These are phyloP conservation scores for Suillus discolor DNA, from an alignment of 768 basidiomycete genomes.

Conservation along the genomic window DNA sequence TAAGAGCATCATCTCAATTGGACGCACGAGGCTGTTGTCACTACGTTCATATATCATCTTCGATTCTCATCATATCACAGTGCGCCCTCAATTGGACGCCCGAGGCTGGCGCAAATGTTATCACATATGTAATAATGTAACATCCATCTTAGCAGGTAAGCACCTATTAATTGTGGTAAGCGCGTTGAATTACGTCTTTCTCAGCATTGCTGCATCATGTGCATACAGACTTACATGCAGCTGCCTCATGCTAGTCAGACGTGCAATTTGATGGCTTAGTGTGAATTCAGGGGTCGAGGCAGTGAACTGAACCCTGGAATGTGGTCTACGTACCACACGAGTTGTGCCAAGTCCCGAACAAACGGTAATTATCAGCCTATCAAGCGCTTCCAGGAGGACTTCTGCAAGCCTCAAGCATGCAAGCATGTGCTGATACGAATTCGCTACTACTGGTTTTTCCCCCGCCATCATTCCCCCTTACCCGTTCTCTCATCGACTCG, in stretches of 20 bases:
- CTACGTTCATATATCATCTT: no score
- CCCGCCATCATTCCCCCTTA: not conserved
- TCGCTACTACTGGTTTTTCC: not conserved
- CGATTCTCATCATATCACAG: no score
- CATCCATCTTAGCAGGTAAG: no score
- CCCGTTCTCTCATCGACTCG: not conserved
- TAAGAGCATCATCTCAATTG: no score
- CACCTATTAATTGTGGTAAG: not conserved
- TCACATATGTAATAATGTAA: no score
- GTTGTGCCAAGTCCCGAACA: no score
- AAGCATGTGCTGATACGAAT: not conserved
- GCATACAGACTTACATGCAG: not conserved
- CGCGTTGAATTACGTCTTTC: no score
- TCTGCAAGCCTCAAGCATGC: not conserved
- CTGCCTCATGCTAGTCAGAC: not conserved
- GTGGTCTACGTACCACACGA: not conserved
- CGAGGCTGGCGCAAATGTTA: no score
- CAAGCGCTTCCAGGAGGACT: not conserved
- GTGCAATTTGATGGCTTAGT: not conserved
- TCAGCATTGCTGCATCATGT: not conserved
- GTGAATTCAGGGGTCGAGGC: not conserved
- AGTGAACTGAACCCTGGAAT: not conserved
- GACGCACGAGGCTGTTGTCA: no score
- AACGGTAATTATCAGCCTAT: not conserved
- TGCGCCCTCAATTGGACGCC: not conserved